Evolutionary conservation across 352 stramenopile species (phyloP).

Genomic region (Pythium scleroteichum): DNA sequence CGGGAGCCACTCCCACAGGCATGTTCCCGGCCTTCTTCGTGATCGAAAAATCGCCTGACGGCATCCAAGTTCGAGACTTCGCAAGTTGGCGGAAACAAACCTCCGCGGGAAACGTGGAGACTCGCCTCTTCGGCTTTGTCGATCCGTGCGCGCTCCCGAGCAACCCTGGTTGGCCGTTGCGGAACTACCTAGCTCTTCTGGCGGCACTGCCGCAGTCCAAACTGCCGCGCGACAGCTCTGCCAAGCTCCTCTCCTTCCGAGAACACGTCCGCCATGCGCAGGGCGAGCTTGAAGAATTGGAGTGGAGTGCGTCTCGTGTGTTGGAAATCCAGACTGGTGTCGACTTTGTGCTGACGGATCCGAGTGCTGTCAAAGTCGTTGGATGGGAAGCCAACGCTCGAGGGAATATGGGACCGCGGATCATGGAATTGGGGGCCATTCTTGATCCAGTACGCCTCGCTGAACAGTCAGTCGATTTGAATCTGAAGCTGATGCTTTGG

Average conservation of each 20-base stretch:
- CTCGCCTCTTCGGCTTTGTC: constrained; percentile 85
- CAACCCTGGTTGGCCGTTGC: constrained; percentile 87
- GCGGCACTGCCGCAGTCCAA: constrained; percentile 39
- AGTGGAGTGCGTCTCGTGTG: constrained; percentile 58
- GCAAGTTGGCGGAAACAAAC: constrained; percentile 10
- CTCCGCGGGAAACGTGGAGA: not conserved
- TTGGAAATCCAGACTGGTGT: constrained; percentile 49
- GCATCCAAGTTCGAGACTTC: constrained; percentile 21
- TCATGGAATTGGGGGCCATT: constrained; percentile 73
- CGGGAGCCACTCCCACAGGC: not conserved
- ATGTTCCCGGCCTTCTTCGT: constrained; percentile 75
- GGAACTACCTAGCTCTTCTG: constrained; percentile 82
- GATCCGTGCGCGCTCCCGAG: constrained; percentile 77
- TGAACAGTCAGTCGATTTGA: constrained; percentile 96
- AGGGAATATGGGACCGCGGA: constrained; percentile 69
- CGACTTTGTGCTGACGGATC: constrained; percentile 18
- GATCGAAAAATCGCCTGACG: constrained; percentile 37
- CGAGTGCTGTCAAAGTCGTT: constrained; percentile 32
- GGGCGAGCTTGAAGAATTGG: constrained; percentile 22
- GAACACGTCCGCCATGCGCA: constrained; percentile 63
- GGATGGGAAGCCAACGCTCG: constrained; percentile 80
- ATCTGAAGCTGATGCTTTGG: constrained; percentile 99
- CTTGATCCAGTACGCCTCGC: constrained; percentile 89
- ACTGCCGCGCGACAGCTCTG: constrained; percentile 29
- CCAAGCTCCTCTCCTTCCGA: constrained; percentile 70